phyloP scores from a whole-genome alignment of 2,329 filamentous ascomycete species.

The Onygenales sp. region DNA sequence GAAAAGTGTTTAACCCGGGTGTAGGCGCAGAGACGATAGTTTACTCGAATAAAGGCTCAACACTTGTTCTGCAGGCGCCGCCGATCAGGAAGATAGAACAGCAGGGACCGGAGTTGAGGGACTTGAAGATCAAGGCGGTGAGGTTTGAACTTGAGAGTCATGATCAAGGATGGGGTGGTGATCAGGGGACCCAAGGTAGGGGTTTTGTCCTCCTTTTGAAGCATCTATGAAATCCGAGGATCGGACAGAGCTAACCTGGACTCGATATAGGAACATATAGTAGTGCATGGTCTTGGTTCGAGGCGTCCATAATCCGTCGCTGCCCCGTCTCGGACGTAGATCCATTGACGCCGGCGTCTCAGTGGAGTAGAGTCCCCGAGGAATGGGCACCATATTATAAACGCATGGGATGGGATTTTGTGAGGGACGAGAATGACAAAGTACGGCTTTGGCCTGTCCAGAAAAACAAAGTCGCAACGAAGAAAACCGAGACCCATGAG shows the following conservation, averaged over 20 bases:
- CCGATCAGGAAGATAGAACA: neutral
- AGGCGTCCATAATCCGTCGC: slow-evolving; percentile 1
- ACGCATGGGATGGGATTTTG: neutral
- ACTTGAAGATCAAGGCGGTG: neutral
- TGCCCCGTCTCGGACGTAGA: neutral
- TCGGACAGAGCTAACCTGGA: neutral
- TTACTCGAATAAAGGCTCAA: too few relatives aligned
- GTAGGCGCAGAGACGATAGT: too few relatives aligned
- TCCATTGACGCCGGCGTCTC: too few relatives aligned
- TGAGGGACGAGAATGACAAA: neutral
- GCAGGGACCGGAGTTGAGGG: neutral
- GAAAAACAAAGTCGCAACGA: neutral
- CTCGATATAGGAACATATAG: slow-evolving; percentile 1
- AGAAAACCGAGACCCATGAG: neutral
- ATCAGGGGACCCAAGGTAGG: neutral
- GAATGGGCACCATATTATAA: neutral
- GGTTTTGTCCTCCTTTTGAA: neutral
- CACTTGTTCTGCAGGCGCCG: neutral
- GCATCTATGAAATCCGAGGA: neutral
- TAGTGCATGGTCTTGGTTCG: slow-evolving; percentile 1
- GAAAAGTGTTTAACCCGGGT: neutral
- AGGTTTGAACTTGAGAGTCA: slow-evolving; percentile 2
- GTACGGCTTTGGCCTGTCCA: neutral
- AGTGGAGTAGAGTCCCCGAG: neutral
- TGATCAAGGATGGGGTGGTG: slow-evolving; percentile 4